Percentiles rank a stretch among this genome's conserved stretches.
phyloP scores from a whole-genome alignment of 495 filamentous ascomycete genomes.

The Lophiotrema nucula region DNA sequence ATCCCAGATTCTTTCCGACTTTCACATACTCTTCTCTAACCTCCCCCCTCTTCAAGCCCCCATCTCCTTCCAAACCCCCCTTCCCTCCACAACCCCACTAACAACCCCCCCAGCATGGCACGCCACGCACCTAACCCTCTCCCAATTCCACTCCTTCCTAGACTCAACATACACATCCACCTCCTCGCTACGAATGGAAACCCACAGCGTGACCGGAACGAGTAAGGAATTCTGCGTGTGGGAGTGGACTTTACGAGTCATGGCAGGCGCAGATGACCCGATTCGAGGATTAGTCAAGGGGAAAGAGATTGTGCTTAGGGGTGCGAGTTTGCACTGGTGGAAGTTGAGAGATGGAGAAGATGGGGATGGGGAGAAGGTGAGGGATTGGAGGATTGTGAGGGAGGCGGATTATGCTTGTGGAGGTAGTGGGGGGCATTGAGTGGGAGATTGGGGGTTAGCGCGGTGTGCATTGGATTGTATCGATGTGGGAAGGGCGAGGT shows the following conservation, averaged over 20 bases:
- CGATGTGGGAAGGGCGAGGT: no score
- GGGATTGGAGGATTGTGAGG: slow-evolving; percentile 1
- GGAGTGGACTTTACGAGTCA: background rate
- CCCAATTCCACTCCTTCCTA: background rate
- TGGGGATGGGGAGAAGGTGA: background rate
- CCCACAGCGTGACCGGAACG: slow-evolving; percentile 1
- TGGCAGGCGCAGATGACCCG: background rate
- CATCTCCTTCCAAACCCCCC: no score
- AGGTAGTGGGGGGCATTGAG: background rate
- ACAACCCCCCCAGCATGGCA: slow-evolving; percentile 1
- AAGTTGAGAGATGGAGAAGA: background rate
- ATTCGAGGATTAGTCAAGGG: slow-evolving; percentile 6
- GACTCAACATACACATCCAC: background rate
- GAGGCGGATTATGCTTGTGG: slow-evolving; percentile 15
- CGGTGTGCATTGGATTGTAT: no score
- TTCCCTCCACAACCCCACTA: no score
- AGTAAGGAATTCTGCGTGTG: background rate
- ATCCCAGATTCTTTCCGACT: no score
- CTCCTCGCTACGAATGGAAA: background rate
- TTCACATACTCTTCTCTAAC: no score
- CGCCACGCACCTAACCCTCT: background rate
- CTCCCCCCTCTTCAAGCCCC: no score
- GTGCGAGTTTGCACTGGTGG: slow-evolving; percentile 10
- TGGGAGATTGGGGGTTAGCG: no score
- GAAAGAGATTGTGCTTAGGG: slow-evolving; percentile 2